Conservation (phyloP, 31 red algal species). For the Bonnemaisonia californica region DNA sequence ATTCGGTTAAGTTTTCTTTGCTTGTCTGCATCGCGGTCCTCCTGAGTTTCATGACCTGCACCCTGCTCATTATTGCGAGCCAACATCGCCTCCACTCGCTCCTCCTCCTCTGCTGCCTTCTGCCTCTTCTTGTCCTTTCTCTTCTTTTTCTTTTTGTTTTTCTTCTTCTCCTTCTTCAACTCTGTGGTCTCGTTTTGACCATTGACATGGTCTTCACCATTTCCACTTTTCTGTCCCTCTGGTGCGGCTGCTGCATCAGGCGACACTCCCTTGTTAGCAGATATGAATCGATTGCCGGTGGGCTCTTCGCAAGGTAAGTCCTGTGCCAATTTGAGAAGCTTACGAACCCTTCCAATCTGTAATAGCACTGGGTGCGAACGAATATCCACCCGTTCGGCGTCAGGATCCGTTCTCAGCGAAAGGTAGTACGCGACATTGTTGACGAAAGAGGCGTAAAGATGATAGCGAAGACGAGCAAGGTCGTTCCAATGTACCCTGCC, state of each 20-base stretch:
- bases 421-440: slow-evolving; percentile 24
- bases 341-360: slow-evolving; percentile 47
- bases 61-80: neutral
- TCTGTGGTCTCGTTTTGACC: neutral
- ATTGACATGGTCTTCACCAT: slow-evolving; percentile 5
- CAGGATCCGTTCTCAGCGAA: slow-evolving; percentile 23
- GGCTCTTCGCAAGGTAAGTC: slow-evolving; percentile 22
- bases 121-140: slow-evolving; percentile 22
- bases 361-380: slow-evolving; percentile 49
- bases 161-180: slow-evolving; percentile 7
- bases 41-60: neutral
- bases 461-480: slow-evolving; percentile 6
- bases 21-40: neutral
- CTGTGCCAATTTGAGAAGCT: slow-evolving; percentile 27
- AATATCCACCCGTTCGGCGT: slow-evolving; percentile 15
- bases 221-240: neutral
- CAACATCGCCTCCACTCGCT: neutral
- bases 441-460: neutral
- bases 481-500: slow-evolving; percentile 15
- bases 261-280: neutral
- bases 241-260: neutral
- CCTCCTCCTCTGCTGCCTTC: neutral
- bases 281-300: too few relatives aligned
- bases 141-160: neutral
- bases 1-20: slow-evolving; percentile 46